phyloP scores from a whole-genome alignment of 2,329 filamentous ascomycete genomes.

The Stachybotrys elegans region DNA sequence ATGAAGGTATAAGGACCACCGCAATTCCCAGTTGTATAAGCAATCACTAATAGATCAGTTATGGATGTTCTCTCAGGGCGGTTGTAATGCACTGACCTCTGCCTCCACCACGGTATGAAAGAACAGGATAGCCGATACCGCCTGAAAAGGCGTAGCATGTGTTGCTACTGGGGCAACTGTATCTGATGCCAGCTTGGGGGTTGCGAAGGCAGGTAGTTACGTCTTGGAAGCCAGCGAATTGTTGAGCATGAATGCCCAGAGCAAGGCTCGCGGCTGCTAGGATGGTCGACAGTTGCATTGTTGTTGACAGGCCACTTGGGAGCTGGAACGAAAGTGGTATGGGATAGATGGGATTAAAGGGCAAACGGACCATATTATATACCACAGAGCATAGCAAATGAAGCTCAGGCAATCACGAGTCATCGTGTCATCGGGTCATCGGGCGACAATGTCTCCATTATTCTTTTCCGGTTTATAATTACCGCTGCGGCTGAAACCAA shows the following conservation, averaged over 20 bases:
- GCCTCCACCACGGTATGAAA: constrained; percentile 1
- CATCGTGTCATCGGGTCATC: background rate
- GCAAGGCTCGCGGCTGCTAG: background rate
- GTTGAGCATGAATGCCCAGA: background rate
- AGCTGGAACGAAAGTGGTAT: background rate
- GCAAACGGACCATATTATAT: background rate
- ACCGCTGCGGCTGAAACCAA: constrained; percentile 1
- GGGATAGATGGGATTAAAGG: background rate
- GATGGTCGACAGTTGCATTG: background rate
- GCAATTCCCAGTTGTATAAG: constrained; percentile 1
- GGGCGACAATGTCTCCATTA: background rate
- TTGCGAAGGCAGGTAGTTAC: background rate
- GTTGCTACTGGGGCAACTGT: constrained; percentile 1
- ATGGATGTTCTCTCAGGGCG: background rate
- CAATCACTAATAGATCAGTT: background rate
- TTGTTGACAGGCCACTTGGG: background rate
- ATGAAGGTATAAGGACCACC: constrained; percentile 2
- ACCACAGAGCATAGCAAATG: background rate
- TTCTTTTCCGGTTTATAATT: background rate
- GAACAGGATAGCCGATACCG: background rate
- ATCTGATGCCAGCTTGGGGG: background rate
- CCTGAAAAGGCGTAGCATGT: constrained; percentile 2
- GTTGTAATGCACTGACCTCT: background rate
- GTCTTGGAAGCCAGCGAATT: constrained; percentile 1
- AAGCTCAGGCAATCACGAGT: background rate